Evolutionary conservation across 169 alveolate genomes (phyloP).

Genomic region (Plasmodium falciparum): DNA sequence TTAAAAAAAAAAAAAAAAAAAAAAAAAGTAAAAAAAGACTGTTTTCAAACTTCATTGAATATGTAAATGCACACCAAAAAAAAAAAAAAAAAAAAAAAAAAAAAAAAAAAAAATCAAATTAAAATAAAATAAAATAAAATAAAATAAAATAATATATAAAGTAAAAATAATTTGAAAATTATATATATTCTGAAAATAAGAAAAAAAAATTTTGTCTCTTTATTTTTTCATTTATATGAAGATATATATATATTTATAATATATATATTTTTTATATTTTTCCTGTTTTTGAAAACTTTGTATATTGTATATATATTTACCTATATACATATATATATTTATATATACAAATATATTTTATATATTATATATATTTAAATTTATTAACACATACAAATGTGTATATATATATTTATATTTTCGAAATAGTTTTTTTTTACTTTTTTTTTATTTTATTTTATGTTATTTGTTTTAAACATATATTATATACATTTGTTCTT

Average conservation of each 20-base stretch:
- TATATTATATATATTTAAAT: no score
- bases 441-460: background rate
- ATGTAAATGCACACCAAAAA: conserved; percentile 26
- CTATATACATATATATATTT: conserved; percentile 4
- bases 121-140: no score
- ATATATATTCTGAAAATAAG: background rate
- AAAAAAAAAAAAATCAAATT: background rate
- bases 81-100: background rate
- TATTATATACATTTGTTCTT: conserved; percentile 5
- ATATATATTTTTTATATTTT: background rate
- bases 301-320: background rate
- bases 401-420: background rate
- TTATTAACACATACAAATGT: background rate
- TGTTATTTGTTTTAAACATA: background rate
- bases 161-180: background rate
- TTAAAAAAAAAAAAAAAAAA: background rate
- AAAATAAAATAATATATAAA: no score
- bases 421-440: background rate
- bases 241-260: conserved; percentile 7
- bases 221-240: conserved; percentile 1
- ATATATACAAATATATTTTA: no score
- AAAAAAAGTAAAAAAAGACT: background rate
- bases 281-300: background rate
- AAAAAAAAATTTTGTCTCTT: background rate
- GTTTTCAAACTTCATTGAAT: background rate